Base-by-base conservation (phyloP, 768 basidiomycete species). In the Pulveroboletus sp. region DNA sequence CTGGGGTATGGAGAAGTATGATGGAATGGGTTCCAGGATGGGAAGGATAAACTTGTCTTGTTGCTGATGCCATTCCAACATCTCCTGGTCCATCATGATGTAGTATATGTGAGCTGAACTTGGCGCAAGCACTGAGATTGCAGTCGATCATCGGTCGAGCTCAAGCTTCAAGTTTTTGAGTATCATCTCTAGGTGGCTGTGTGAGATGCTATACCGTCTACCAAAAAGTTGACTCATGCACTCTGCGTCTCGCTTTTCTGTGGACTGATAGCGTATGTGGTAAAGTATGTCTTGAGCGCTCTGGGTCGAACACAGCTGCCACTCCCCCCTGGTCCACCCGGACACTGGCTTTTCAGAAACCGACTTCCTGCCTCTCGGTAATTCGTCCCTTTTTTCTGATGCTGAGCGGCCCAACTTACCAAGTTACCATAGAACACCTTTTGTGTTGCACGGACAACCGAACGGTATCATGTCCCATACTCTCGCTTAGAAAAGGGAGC, bases 1-100 rank as follows among this genome's bases (percentile, higher is more conserved):
- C n/a, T 56, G 65, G 10, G 86, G 83, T n/a, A 88, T 71, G 47
- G 77, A 81, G 64, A 90, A 89, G 13, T 51, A 64, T 1, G 78
- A 71, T 14, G 64, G 54, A 37, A 81, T 62, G 6, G 69, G 67
- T 9, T 75, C 66, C 19, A 81, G 66, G 19, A 14, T n/a, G 6
- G 55, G 55, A 25, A 66, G 54, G 1, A 32, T 32, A 31, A 60
- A 53, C 32, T 36, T 44, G 42, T 60, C 62, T 27, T 50, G 43
- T 38, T 62, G 57, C 12, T 33, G 47, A 16, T 50, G 47, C 53
- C 62, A 64, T 43, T 14, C 45, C 6, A 44, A 21, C 10, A 34
- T 40, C 23, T 55, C 34, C 9, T 42, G 38, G n/a, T n/a, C n/a
- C 5, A 11, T 23, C 55, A 57, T 51, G 16, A 29, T 20, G 16